Evolutionary conservation across 768 basidiomycete species (phyloP).

Genomic region (Gymnopilus junonius): DNA sequence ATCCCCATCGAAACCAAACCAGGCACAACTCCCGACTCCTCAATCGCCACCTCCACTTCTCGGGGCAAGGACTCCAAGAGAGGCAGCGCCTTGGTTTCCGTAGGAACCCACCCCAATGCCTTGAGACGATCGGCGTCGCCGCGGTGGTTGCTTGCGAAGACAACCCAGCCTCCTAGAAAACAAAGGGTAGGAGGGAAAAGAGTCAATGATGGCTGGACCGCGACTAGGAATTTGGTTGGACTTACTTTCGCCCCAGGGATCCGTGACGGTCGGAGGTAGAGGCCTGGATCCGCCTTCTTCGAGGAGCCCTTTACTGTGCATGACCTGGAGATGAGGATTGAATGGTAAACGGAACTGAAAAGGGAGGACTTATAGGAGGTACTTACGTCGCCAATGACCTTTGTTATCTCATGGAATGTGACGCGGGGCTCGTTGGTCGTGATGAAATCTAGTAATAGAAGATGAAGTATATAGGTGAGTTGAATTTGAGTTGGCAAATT

Average conservation of each 20-base stretch:
- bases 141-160: not conserved
- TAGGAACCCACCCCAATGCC: conserved; percentile 42
- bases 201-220: not conserved
- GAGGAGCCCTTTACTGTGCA: conserved; percentile 35
- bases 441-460: conserved; percentile 34
- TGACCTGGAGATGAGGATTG: conserved; percentile 26
- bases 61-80: conserved; percentile 21
- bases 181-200: not conserved
- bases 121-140: not conserved
- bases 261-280: conserved; percentile 31
- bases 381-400: conserved; percentile 40
- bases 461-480: not conserved
- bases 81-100: conserved; percentile 14
- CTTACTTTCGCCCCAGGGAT: not conserved
- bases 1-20: too few relatives aligned
- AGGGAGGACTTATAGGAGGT: not conserved
- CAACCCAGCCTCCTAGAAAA: not conserved
- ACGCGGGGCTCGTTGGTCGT: conserved; percentile 30
- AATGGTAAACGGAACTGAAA: not conserved
- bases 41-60: conserved; percentile 16
- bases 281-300: conserved; percentile 35
- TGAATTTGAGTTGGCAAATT: conserved; percentile 2
- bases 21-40: too few relatives aligned
- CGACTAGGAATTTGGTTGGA: not conserved
- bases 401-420: conserved; percentile 33